These are phyloP conservation scores for Hypoxylon subgilvum DNA, from an alignment of 495 filamentous ascomycete genomes.

Conservation along the genomic window DNA sequence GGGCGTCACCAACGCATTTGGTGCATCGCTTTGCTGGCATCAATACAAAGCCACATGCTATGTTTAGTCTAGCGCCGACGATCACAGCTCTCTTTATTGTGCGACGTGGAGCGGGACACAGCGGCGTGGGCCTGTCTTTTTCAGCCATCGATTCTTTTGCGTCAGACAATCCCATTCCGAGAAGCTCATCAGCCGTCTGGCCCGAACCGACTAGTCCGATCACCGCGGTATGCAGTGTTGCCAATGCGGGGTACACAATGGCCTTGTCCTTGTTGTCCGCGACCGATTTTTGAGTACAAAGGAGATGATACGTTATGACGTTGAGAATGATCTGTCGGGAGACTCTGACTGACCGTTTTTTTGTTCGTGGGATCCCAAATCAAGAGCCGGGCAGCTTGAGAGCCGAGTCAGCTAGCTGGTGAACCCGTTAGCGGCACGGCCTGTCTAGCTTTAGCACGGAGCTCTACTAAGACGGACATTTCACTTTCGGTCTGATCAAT, in stretches of 20 bases:
- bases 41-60: slow-evolving; percentile 32
- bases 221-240: slow-evolving; percentile 13
- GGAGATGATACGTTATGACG: slow-evolving; percentile 29
- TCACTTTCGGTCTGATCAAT: too few species aligned
- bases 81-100: slow-evolving; percentile 26
- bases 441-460: too few species aligned
- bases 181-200: slow-evolving; percentile 11
- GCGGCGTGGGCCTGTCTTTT: slow-evolving; percentile 1
- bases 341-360: neutral
- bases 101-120: slow-evolving; percentile 19
- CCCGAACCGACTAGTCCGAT: slow-evolving; percentile 14
- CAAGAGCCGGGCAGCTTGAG: too few species aligned
- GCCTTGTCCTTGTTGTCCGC: slow-evolving; percentile 10
- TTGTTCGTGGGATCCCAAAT: too few species aligned
- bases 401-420: slow-evolving; percentile 26
- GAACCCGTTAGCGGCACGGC: too few species aligned
- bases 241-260: slow-evolving; percentile 30
- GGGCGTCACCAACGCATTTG: slow-evolving; percentile 31
- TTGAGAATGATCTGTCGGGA: slow-evolving; percentile 5
- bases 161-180: slow-evolving; percentile 32
- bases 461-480: too few species aligned
- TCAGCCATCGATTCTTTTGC: slow-evolving; percentile 28
- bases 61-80: slow-evolving; percentile 32
- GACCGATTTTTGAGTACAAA: slow-evolving; percentile 1
- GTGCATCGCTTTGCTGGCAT: slow-evolving; percentile 35